Evolutionary conservation across 352 stramenopile genomes (phyloP), one percentile per base, ranked within the genome.

Genomic region (Phytophthora vignae): DNA sequence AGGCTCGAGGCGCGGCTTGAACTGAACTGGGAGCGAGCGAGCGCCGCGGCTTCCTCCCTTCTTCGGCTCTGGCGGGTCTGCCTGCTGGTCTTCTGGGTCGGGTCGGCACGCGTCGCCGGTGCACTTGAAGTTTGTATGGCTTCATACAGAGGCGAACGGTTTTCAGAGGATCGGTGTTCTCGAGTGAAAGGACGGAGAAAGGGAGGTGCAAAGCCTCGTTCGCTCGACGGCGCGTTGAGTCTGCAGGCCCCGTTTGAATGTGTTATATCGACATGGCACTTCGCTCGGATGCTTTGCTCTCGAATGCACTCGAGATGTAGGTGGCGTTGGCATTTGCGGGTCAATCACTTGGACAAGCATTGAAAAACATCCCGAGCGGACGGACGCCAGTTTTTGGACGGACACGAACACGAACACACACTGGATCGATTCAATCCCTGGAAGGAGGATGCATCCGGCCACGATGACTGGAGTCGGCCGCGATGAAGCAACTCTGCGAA

Each of bases 91-190:
- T 42, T 42, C 48, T 65, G 71, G 66, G 67, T 65, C 58, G 70
- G 52, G 15, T 40, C 55, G 29, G 46, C 14, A 33, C 15, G 22
- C 49, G 33, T 49, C 8, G 10, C 31, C 17, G 8, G 40, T 64
- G 55, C 33, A 63, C 57, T 79, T 76, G 62, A 55, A 33, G 9
- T 79, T 79, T 79, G 67, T 79, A 79, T 78, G 44, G n/a, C 6
- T 17, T 50, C 22, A 49, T 60, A 49, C 64, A 36, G 21, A 49
- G 40, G 38, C 21, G 22, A 63, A 54, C 56, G 50, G 56, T 40
- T 63, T 63, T 55, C 42, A 44, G 56, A 54, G 56, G 56, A 63
- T 62, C 55, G 46, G 36, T 33, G 27, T 64, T 55, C 29, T 55
- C 27, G 9, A 8, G 42, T 64, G 58, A 64, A 64, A 55, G 27